Percentiles rank a stretch among this genome's conserved stretches.
Evolutionary conservation across 169 alveolate species (phyloP).

Genomic region (Eimeria maxima): DNA sequence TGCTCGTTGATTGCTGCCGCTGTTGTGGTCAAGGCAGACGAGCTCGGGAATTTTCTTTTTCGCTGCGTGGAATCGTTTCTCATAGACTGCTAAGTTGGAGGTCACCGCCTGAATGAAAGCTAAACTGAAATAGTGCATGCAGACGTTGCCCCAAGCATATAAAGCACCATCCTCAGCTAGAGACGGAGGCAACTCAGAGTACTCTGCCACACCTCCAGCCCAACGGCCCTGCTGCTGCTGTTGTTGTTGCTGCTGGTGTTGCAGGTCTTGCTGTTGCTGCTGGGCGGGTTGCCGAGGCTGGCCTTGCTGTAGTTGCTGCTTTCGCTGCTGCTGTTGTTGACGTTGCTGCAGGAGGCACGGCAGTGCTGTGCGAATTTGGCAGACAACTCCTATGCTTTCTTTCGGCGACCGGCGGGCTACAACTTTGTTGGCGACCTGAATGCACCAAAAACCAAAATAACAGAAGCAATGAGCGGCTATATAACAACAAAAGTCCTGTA

Average conservation of each 20-base stretch:
- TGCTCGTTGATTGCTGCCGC: neutral
- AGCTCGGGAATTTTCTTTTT: slow-evolving; percentile 11
- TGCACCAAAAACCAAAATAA: neutral
- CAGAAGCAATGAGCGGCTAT: no score
- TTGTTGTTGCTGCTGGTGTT: no score
- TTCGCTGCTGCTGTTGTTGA: neutral
- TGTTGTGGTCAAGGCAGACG: neutral
- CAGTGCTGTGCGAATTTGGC: neutral
- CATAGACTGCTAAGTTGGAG: neutral
- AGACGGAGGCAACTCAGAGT: slow-evolving; percentile 42
- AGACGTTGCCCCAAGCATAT: slow-evolving; percentile 39
- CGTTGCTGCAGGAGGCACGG: neutral
- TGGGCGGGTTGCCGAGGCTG: no score
- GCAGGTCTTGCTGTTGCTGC: no score
- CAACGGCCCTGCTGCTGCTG: no score
- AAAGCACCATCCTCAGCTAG: neutral
- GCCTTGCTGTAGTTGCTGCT: neutral
- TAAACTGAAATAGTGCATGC: slow-evolving; percentile 55
- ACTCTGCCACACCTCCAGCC: slow-evolving; percentile 21
- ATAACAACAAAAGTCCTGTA: no score
- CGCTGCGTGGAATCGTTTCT: slow-evolving; percentile 20
- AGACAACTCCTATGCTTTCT: slow-evolving; percentile 55
- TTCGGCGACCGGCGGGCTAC: neutral
- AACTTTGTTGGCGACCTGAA: slow-evolving; percentile 62
- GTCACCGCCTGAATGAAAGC: slow-evolving; percentile 9